Conservation (phyloP, 768 basidiomycete genomes). For the Daedaleopsis sinensis region DNA sequence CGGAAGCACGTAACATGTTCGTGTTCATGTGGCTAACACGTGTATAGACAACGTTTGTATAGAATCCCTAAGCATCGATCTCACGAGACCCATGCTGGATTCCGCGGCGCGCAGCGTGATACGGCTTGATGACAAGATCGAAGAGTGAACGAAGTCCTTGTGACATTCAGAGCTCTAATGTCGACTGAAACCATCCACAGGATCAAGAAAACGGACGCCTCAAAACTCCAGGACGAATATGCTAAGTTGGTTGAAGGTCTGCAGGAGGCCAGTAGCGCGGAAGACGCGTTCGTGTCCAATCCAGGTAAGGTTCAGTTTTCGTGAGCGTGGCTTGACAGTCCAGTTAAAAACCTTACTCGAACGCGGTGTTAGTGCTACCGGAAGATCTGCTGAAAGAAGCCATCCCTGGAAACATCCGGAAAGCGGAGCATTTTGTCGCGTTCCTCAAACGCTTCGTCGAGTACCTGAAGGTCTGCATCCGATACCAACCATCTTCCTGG, state of each 20-base stretch:
- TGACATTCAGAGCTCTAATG: not conserved
- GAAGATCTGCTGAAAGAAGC: slow-evolving; percentile 95
- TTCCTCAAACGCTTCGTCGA: slow-evolving; percentile 98
- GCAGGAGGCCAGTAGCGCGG: slow-evolving; percentile 73
- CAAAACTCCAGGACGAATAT: slow-evolving; percentile 96
- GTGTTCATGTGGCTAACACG: slow-evolving; percentile 1
- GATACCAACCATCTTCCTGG: not conserved
- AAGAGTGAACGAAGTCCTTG: slow-evolving; percentile 65
- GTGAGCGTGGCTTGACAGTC: not conserved
- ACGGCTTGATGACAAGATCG: slow-evolving; percentile 88
- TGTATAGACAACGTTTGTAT: slow-evolving; percentile 93
- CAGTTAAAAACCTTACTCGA: slow-evolving; percentile 6
- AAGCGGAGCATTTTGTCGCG: slow-evolving; percentile 98
- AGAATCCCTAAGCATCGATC: slow-evolving; percentile 95
- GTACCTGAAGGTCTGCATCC: slow-evolving; percentile 81
- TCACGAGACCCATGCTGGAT: slow-evolving; percentile 97
- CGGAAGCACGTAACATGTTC: not conserved
- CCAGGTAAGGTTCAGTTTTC: slow-evolving; percentile 55
- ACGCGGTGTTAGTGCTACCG: slow-evolving; percentile 66
- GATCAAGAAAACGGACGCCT: slow-evolving; percentile 92
- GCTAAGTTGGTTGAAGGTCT: slow-evolving; percentile 92
- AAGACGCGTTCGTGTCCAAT: slow-evolving; percentile 87
- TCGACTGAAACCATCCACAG: slow-evolving; percentile 42
- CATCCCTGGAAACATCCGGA: slow-evolving; percentile 96
- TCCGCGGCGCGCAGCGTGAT: slow-evolving; percentile 87